Evolutionary conservation across 73 alveolate genomes (phyloP).

Genomic region (Strombidium stylifer): DNA sequence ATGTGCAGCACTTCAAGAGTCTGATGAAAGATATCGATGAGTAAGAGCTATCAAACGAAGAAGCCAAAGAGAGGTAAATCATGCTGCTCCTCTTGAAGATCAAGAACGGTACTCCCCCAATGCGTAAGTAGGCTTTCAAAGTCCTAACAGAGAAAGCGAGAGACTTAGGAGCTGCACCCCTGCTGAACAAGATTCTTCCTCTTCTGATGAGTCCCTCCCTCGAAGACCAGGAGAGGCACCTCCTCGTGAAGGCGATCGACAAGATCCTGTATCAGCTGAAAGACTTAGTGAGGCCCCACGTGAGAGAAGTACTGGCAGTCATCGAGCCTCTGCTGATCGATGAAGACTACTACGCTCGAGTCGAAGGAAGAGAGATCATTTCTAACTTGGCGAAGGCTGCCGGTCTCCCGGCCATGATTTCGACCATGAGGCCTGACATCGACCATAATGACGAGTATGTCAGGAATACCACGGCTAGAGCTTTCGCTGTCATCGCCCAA

Average conservation of each 20-base stretch:
- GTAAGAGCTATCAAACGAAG: constrained; percentile 84
- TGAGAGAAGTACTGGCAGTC: constrained; percentile 97
- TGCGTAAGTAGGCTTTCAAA: constrained; percentile 91
- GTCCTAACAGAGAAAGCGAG: constrained; percentile 93
- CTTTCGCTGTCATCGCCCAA: constrained; percentile 99
- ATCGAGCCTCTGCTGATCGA: constrained; percentile 99
- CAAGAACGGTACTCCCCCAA: constrained; percentile 98
- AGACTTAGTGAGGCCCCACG: constrained; percentile 96
- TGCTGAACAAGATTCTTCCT: constrained; percentile 93
- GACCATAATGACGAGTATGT: constrained; percentile 99
- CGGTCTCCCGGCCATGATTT: constrained; percentile 99
- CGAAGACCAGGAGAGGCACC: constrained; percentile 98
- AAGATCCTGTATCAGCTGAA: constrained; percentile 94
- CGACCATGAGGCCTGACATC: constrained; percentile 99
- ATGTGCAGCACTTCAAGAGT: constrained; percentile 78
- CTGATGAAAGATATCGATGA: constrained; percentile 88
- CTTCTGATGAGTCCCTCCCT: constrained; percentile 93
- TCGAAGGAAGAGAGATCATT: constrained; percentile 99
- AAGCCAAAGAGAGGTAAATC: constrained; percentile 88
- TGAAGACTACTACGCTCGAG: constrained; percentile 99
- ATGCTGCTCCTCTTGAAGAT: constrained; percentile 90
- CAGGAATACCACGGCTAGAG: constrained; percentile 97
- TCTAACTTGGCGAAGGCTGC: constrained; percentile 99
- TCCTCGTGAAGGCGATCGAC: constrained; percentile 96
- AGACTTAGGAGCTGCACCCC: constrained; percentile 95